These are phyloP conservation scores for Boletus vermiculosoides DNA, from an alignment of 768 basidiomycete species.

Conservation along the genomic window DNA sequence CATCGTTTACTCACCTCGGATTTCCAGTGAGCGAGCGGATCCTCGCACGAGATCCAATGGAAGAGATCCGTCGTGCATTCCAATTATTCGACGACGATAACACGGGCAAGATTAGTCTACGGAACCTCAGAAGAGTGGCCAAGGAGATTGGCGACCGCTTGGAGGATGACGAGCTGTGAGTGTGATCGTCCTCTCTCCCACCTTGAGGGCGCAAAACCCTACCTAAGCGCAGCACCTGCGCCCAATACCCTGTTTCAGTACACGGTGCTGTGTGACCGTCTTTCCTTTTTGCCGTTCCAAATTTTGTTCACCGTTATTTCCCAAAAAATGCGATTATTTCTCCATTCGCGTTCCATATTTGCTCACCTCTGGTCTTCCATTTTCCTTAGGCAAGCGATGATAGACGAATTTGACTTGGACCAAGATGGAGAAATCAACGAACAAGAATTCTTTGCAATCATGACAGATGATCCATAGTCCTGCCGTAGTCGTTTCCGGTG, in stretches of 20 bases:
- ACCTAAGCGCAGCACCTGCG: constrained; percentile 23
- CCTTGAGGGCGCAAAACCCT: constrained; percentile 17
- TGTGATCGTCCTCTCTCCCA: constrained; percentile 23
- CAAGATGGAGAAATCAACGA: constrained; percentile 97
- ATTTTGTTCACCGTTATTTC: constrained; percentile 28
- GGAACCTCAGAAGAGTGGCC: constrained; percentile 89
- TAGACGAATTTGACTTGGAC: constrained; percentile 99
- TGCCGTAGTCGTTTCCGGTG: not conserved
- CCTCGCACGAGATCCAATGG: constrained; percentile 91
- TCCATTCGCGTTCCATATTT: constrained; percentile 25
- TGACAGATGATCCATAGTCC: constrained; percentile 83
- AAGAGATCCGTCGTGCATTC: constrained; percentile 95
- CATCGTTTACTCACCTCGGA: constrained; percentile 20
- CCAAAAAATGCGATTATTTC: constrained; percentile 16
- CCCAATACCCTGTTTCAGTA: constrained; percentile 32
- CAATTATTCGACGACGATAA: constrained; percentile 95
- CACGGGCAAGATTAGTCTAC: constrained; percentile 89
- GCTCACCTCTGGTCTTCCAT: constrained; percentile 31
- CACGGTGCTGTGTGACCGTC: constrained; percentile 20
- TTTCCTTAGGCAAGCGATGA: constrained; percentile 91
- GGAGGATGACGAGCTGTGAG: constrained; percentile 96
- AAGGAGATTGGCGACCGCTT: constrained; percentile 95
- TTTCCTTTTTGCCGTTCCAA: constrained; percentile 14
- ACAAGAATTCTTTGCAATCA: constrained; percentile 94
- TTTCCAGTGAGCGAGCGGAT: constrained; percentile 88